Base-by-base conservation (phyloP, 257 asterid genomes). In the Lycium ferocissimum region DNA sequence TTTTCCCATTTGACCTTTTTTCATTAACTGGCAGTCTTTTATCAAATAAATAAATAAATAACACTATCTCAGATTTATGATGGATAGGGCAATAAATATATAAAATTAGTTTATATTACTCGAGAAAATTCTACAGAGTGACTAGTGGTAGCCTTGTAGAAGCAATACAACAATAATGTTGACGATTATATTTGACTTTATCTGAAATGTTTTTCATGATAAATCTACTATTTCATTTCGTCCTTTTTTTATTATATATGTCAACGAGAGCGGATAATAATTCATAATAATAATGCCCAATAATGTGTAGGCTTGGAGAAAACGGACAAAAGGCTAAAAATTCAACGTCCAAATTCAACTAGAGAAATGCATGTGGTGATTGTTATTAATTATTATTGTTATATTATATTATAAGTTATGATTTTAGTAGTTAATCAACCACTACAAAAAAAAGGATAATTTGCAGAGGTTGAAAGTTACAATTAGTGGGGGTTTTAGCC, bases 221-320 rank as follows among this genome's bases (percentile, higher is more conserved):
- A 75, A 75, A 47, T 73, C 5, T 45, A 10, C 17, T n/a, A 45
- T 49, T 22, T 12, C 40, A 75, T 75, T 47, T 75, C 7, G 7
- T 75, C 40, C 43, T 47, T 75, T 75, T 22, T n/a, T 6, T 8
- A 20, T 12, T 75, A 49, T 13, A 12, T 6, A 49, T 22, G 62
- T 22, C 81, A 75, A 75, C 81, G 10, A 49, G 45, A 51, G 51
- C 3, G 13, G n/a, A 22, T 49, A 49, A 75, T 75, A 75, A 49
- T 75, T 75, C 81, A 14, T 51, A 75, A 22, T 75, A 75, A 75
- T 75, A 20, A 49, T 26, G 18, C 6, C 62, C 62, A 51, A 51
- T 75, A 51, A 51, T 75, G 45, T 26, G 62, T 75, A 62, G 81
- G 81, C 62, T 75, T 75, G 57, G 45, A 49, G 40, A 26, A 49